Evolutionary conservation across 108 stramenopile species (phyloP), one percentile per base, ranked within the genome.

Genomic region (Aurantiochytrium sp.): DNA sequence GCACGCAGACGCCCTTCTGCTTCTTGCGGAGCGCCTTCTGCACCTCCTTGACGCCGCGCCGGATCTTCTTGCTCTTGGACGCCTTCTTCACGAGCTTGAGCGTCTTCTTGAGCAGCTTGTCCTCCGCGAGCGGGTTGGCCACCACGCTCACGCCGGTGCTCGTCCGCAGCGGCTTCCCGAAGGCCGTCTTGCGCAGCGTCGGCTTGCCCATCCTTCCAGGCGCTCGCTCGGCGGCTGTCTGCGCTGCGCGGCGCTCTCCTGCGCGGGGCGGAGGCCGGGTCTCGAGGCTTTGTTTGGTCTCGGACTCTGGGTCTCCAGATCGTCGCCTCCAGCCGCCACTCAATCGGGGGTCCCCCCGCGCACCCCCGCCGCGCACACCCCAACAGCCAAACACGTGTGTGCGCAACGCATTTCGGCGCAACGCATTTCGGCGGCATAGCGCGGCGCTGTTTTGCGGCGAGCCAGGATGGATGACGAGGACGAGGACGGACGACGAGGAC

Each of bases 81-180:
- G 88, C 97, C 95, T 98, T 98, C 68, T 96, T 96, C 12, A 99
- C 98, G 30, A 98, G 90, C 91, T 98, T 98, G 94, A 97, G 96
- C 22, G 95, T 90, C 86, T 96, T 96, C 90, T 98, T 98, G 30
- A 96, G 97, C 69, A 95, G 92, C 92, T 99, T 99, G 90, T 98
- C 97, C 85, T 91, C 91, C 15, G 98, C 98, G 50, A 99, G 92
- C 8, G 99, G 99, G 34, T 96, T 94, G 68, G 96, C 90, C 54
- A 99, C 96, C 31, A 93, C 92, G 88, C 95, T 96, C 54, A 98
- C 93, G 10, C 73, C 73, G 2, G 39, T 27, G 42, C 10, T 48
- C n/a, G 73, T 22, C 42, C 73, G 73, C 42, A 81, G 19, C n/a
- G 73, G 73, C 39, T 48, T 48, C 21, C 73, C 73, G 24, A 48